Base-by-base conservation (phyloP, 257 asterid genomes). In the Rauvolfia tetraphylla region DNA sequence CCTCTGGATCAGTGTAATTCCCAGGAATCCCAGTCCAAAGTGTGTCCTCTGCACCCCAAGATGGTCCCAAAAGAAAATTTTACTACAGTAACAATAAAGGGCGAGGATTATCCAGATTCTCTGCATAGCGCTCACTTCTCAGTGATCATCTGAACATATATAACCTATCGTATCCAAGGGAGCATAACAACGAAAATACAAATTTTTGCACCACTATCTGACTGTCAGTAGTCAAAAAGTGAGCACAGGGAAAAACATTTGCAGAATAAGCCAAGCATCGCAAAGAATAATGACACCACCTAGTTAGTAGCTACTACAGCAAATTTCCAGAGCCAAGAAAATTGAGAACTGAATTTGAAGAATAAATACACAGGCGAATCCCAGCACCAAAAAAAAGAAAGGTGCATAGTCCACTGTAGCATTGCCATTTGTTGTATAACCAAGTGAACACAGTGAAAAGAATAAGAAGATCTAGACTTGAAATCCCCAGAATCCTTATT, bases 11-110 rank as follows among this genome's bases (percentile, higher is more conserved):
- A 2, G 89, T 85, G 79, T 86, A 92, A 73, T 82, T 79, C 33
- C 89, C 91, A 17, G 97, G 96, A 61, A 17, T 75, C 75, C 97
- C 96, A 39, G 96, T 88, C 97, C 97, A 92, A 22, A 92, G 92
- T 15, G 97, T 92, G 80, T 86, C 96, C 90, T 90, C 97, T 92
- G 87, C 84, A 77, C 75, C 54, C 54, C 39, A 54, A 80, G 57
- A 78, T 33, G 51, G 36, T 5, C 14, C 75, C 38, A 73, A 77
- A 63, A 25, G 39, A 74, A 78, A 68, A 71, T n/a, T 33, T 63
- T 33, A 72, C 46, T 1, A 22, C 59, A 72, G 6, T 1, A 49
- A 65, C 29, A 62, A 14, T 34, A 39, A 38, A 58, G 58, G 31
- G 25, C 10, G 42, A 27, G 23, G 41, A 61, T 12, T 31, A 29